Base-by-base conservation (phyloP, 2,329 filamentous ascomycete genomes). In the Didymella keratinophila region DNA sequence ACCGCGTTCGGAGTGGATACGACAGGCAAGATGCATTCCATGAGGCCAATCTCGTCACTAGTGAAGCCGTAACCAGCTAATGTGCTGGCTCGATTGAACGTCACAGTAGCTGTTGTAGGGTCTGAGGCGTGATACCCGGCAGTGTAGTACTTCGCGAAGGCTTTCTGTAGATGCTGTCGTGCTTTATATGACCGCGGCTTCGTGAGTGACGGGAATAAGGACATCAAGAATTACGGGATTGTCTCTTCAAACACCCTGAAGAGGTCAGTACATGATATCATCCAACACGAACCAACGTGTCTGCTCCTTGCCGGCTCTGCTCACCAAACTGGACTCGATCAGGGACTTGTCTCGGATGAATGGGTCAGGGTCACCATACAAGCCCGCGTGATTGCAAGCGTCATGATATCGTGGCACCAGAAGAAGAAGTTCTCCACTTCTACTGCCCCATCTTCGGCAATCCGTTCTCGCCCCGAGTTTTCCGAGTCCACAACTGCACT, bases 1-100 rank as follows among this genome's bases (percentile, higher is more conserved):
- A 52, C 20, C 2, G 50, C 28, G 28, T 52, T 52, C 8, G 36
- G 25, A 4, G 50, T 52, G 30, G 50, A 52, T n/a, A 52, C 50
- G 14, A 37, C 36, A 20, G 50, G 50, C 14, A 52, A 18, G 14
- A 45, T 52, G 3, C 28, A 44, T n/a, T 52, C 50, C 25, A 52
- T 20, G 4, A 52, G 39, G 4, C 39, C 28, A 3, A 52, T 37
- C 16, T 52, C 50, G 8, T 44, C 21, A 7, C 20, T 41, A 2
- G 50, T 36, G 23, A 52, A 52, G 21, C 30, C 50, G n/a, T 52
- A 45, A 16, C 45, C 32, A 2, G 32, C n/a, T 20, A 52, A 23
- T 12, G 20, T 10, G 9, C 37, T 45, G 20, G 50, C 50, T 11
- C 47, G 36, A 27, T 50, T 50, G 12, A 20, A 9, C 16, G 47